These are phyloP conservation scores for Symbiodinium natans DNA, from an alignment of 73 alveolate genomes.

Conservation along the genomic window DNA sequence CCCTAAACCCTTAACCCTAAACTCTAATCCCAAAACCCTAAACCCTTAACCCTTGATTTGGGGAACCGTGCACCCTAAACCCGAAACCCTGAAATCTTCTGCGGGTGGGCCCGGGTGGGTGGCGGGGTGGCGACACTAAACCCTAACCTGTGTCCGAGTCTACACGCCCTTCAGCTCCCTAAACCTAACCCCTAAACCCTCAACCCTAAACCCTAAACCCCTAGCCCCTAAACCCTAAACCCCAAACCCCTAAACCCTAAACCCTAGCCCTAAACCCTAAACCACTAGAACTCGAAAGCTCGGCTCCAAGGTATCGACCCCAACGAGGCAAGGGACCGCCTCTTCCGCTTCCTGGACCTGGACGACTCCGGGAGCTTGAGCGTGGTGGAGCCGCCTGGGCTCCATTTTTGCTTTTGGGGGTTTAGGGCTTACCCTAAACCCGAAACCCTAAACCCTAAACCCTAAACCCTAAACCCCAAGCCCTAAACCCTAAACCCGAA, in stretches of 20 bases:
- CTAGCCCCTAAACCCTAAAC: not conserved
- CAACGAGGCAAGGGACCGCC: constrained; percentile 18
- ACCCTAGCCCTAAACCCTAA: not conserved
- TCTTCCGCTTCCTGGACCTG: constrained; percentile 72
- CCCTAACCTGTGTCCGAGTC: too few species aligned
- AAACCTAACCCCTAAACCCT: too few species aligned
- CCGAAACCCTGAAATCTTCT: too few species aligned
- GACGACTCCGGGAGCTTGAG: constrained; percentile 83
- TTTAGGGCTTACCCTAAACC: not conserved
- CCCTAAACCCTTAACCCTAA: too few species aligned
- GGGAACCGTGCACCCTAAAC: too few species aligned
- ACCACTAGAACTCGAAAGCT: not conserved
- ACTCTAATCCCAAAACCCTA: too few species aligned
- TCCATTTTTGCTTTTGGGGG: not conserved
- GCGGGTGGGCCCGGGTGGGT: too few species aligned
- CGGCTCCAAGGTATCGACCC: constrained; percentile 3
- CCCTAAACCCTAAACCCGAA: too few species aligned
- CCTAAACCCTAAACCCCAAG: not conserved
- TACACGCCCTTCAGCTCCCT: too few species aligned
- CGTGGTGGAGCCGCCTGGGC: constrained; percentile 44
- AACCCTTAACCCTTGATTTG: too few species aligned
- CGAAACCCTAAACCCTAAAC: not conserved
- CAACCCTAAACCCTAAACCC: not conserved
- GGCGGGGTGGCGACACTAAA: too few species aligned
- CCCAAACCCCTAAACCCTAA: not conserved